phyloP scores from a whole-genome alignment of 345 rosid genomes.

The Dipteronia dyeriana region DNA sequence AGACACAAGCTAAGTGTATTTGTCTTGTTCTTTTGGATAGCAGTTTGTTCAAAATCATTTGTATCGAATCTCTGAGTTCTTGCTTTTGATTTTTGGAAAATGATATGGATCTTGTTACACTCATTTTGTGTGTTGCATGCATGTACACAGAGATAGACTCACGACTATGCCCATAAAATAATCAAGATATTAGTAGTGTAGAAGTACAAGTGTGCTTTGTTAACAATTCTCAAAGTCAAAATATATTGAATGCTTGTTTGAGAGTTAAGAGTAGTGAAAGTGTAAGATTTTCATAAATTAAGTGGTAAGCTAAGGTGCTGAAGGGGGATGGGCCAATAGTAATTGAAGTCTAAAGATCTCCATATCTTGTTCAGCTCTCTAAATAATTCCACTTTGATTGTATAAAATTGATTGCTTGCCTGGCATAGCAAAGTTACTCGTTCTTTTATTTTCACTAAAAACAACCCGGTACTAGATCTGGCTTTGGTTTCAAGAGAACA shows the following conservation, averaged over 20 bases:
- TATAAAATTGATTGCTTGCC: not conserved
- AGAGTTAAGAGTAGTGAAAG: not conserved
- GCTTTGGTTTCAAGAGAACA: not conserved
- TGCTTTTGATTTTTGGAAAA: not conserved
- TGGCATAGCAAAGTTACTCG: not conserved
- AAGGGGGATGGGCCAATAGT: not conserved
- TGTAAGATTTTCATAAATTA: not conserved
- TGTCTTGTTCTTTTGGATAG: not conserved
- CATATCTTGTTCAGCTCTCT: not conserved
- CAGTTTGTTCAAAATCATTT: not conserved
- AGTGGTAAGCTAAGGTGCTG: not conserved
- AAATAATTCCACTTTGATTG: not conserved
- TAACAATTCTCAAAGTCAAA: not conserved
- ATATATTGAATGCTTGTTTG: not conserved
- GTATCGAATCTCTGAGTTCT: not conserved
- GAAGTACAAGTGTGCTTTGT: not conserved
- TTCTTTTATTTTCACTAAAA: not conserved
- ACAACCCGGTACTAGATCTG: not conserved
- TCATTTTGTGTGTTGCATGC: not conserved
- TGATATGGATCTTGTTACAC: not conserved
- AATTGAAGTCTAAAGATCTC: not conserved
- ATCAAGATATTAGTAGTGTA: not conserved
- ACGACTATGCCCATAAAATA: not conserved
- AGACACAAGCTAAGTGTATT: not conserved
- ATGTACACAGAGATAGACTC: not conserved